A percentile compares a stretch with the other conserved stretches of the same genome.
Conservation (phyloP, 495 filamentous ascomycete genomes). For the Lepraria neglecta region DNA sequence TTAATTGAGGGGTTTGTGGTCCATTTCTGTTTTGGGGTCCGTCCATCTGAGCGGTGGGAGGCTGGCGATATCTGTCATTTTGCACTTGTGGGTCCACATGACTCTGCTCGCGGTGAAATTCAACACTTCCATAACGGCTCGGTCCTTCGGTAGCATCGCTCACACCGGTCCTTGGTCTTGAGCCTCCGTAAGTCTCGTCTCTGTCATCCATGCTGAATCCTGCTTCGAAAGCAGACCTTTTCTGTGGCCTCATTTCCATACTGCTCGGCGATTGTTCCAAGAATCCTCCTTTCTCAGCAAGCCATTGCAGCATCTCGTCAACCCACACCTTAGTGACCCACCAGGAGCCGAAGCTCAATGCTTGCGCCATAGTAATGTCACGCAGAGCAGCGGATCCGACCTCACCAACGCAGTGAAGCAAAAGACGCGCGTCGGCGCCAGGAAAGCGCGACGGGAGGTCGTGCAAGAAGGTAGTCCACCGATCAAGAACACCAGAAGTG, state of each 20-base stretch:
- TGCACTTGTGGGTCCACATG: conserved; percentile 31
- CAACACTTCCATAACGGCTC: conserved; percentile 18
- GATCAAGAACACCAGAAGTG: conserved; percentile 37
- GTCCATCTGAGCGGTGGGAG: conserved; percentile 24
- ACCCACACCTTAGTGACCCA: conserved; percentile 98
- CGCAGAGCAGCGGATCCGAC: conserved; percentile 64
- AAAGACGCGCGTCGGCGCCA: conserved; percentile 55
- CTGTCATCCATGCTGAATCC: conserved; percentile 23
- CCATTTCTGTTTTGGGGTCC: background rate
- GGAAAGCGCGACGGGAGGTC: conserved; percentile 71
- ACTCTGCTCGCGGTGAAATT: conserved; percentile 32
- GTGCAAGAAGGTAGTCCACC: conserved; percentile 73
- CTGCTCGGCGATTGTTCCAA: conserved; percentile 54
- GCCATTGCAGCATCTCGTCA: conserved; percentile 89
- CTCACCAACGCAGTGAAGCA: conserved; percentile 63
- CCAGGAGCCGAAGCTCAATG: conserved; percentile 87
- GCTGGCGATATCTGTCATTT: conserved; percentile 17
- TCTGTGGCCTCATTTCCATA: conserved; percentile 33
- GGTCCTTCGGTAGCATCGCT: conserved; percentile 18
- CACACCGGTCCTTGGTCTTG: conserved; percentile 28
- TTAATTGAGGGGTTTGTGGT: background rate
- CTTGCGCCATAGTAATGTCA: conserved; percentile 74
- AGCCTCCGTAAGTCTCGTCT: conserved; percentile 28
- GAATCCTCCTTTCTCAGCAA: conserved; percentile 89
- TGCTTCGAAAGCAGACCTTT: conserved; percentile 22